Conservation (phyloP, 805 yeast genomes). For the Metschnikowia lunata region DNA sequence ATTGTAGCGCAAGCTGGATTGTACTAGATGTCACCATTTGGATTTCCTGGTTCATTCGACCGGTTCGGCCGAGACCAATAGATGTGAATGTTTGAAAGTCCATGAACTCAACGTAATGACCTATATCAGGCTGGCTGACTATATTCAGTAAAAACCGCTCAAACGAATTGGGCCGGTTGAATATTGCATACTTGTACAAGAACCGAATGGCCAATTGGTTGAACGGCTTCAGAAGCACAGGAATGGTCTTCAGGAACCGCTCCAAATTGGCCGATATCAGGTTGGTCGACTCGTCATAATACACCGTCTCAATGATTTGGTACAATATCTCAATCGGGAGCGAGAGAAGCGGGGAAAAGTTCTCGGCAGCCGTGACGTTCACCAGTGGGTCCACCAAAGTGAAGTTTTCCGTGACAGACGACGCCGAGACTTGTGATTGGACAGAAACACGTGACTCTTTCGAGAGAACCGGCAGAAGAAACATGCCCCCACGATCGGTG, state of each 20-base stretch:
- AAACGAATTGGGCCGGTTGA: constrained; percentile 78
- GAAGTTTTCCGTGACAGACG: constrained; percentile 16
- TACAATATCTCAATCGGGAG: constrained; percentile 55
- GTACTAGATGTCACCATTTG: constrained; percentile 83
- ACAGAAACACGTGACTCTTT: constrained; percentile 5
- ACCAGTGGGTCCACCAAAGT: constrained; percentile 17
- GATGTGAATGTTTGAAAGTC: constrained; percentile 89
- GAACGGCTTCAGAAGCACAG: constrained; percentile 54
- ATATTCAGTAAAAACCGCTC: constrained; percentile 62
- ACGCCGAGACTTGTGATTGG: constrained; percentile 4
- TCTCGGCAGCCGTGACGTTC: constrained; percentile 7
- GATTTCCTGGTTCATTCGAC: constrained; percentile 84
- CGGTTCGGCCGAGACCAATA: constrained; percentile 85
- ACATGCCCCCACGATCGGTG: constrained; percentile 14
- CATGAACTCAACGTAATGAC: constrained; percentile 63
- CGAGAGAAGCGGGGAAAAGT: constrained; percentile 23
- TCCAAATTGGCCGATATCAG: constrained; percentile 50
- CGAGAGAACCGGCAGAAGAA: constrained; percentile 18
- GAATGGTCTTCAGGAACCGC: constrained; percentile 47
- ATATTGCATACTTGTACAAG: constrained; percentile 61
- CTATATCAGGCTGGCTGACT: constrained; percentile 40
- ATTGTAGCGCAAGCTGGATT: constrained; percentile 53
- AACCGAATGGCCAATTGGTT: constrained; percentile 54
- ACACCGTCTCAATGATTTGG: constrained; percentile 52
- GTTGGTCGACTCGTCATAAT: constrained; percentile 49